These are phyloP conservation scores for Huntiella decipiens DNA, from an alignment of 2,329 filamentous ascomycete genomes.

Conservation along the genomic window DNA sequence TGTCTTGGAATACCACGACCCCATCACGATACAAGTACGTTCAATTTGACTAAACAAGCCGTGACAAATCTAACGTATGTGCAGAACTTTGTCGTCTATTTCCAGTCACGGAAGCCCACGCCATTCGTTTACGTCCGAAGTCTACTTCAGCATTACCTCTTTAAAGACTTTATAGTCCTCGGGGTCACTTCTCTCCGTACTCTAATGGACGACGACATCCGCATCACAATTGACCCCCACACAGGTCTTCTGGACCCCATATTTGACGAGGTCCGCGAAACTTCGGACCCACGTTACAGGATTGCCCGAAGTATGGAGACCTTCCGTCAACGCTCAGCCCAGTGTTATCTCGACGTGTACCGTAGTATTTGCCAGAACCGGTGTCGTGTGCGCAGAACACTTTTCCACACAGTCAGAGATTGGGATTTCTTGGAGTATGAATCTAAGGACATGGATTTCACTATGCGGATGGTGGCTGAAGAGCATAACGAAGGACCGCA, in stretches of 20 bases:
- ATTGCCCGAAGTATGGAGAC: conserved; percentile 56
- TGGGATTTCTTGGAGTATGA: conserved; percentile 74
- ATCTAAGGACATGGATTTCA: conserved; percentile 52
- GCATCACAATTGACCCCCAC: conserved; percentile 52
- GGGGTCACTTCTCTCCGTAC: conserved; percentile 50
- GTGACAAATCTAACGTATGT: not conserved
- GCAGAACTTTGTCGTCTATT: conserved; percentile 53
- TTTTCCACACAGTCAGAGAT: conserved; percentile 64
- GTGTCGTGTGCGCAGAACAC: conserved; percentile 71
- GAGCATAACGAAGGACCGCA: conserved; percentile 13
- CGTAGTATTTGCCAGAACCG: conserved; percentile 77
- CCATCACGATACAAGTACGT: conserved; percentile 48
- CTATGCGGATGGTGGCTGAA: conserved; percentile 42
- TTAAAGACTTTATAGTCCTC: conserved; percentile 51
- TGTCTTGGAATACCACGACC: conserved; percentile 47
- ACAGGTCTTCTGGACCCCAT: conserved; percentile 50
- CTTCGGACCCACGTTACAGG: conserved; percentile 53
- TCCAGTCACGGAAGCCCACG: conserved; percentile 62
- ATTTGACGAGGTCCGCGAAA: conserved; percentile 59
- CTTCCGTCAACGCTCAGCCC: conserved; percentile 39
- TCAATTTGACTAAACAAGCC: not conserved
- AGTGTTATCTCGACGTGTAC: conserved; percentile 68
- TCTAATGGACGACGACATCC: conserved; percentile 67
- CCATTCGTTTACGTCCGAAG: conserved; percentile 71
- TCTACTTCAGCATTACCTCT: conserved; percentile 56